Conservation (phyloP, 495 filamentous ascomycete genomes). For the Xylona heveae region DNA sequence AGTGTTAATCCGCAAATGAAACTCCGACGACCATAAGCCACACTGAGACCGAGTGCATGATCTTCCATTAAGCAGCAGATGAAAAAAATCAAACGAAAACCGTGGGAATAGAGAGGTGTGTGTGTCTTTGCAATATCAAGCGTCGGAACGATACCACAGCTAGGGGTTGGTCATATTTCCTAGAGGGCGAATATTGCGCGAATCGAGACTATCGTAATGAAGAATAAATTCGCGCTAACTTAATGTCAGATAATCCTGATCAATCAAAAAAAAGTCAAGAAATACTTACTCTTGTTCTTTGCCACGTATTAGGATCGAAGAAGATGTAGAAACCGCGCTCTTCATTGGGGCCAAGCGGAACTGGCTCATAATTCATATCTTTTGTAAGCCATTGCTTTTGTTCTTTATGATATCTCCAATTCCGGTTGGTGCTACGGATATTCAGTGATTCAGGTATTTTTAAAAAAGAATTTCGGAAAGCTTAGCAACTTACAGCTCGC, state of each 20-base stretch:
- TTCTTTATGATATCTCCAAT: slow-evolving; percentile 87
- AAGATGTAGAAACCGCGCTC: slow-evolving; percentile 80
- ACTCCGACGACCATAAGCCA: no score
- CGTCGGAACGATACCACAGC: no score
- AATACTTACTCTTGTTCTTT: slow-evolving; percentile 51
- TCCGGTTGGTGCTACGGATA: slow-evolving; percentile 35
- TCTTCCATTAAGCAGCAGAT: no score
- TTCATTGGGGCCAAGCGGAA: slow-evolving; percentile 37
- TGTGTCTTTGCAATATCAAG: no score
- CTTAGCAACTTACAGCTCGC: slow-evolving; percentile 39
- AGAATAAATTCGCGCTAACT: slow-evolving; percentile 57
- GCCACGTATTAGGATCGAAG: slow-evolving; percentile 72
- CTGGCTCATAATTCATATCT: slow-evolving; percentile 53
- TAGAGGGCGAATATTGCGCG: no score
- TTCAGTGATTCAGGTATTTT: background rate
- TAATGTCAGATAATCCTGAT: background rate
- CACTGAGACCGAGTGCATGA: no score
- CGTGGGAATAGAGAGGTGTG: no score
- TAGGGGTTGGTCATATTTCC: no score
- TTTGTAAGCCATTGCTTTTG: slow-evolving; percentile 81
- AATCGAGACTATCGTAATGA: slow-evolving; percentile 59
- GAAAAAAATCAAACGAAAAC: no score
- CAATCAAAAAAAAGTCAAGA: slow-evolving; percentile 3
- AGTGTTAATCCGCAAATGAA: no score
- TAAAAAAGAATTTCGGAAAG: slow-evolving; percentile 3